Evolutionary conservation across 176 grass and related monocot species (phyloP).

Genomic region (Zea luxurians): DNA sequence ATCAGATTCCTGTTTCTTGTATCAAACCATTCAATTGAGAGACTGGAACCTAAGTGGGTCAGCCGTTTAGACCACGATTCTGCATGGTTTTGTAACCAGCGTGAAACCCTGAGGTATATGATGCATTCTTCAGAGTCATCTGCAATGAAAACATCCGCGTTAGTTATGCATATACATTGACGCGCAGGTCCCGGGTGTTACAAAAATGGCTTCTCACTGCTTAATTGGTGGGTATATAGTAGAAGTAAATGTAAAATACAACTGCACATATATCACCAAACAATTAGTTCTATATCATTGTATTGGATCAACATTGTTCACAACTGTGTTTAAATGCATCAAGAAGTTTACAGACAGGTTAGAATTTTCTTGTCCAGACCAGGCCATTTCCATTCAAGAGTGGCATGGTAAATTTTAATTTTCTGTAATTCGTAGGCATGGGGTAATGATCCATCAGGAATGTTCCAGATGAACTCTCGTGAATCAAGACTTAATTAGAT

Average conservation of each 20-base stretch:
- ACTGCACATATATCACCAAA: conserved; percentile 23
- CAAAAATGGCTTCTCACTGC: background rate
- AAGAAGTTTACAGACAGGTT: background rate
- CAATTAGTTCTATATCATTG: conserved; percentile 3
- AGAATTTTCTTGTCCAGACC: background rate
- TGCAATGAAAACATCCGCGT: conserved; percentile 44
- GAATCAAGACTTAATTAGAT: background rate
- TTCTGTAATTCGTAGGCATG: background rate
- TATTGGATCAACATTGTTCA: conserved; percentile 13
- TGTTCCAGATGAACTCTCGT: background rate
- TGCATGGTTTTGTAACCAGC: conserved; percentile 57
- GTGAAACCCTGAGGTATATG: conserved; percentile 57
- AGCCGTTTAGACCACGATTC: conserved; percentile 38
- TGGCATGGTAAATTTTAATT: background rate
- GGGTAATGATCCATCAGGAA: background rate
- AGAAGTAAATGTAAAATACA: background rate
- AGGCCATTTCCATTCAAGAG: background rate
- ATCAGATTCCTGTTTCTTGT: background rate
- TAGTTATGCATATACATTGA: background rate
- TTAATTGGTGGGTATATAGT: background rate
- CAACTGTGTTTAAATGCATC: background rate
- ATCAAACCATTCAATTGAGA: conserved; percentile 36
- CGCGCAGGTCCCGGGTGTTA: background rate
- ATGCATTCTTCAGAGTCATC: conserved; percentile 72
- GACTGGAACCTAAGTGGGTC: background rate